Evolutionary conservation across 805 yeast genomes (phyloP).

Genomic region (Wickerhamomyces bisporus): DNA sequence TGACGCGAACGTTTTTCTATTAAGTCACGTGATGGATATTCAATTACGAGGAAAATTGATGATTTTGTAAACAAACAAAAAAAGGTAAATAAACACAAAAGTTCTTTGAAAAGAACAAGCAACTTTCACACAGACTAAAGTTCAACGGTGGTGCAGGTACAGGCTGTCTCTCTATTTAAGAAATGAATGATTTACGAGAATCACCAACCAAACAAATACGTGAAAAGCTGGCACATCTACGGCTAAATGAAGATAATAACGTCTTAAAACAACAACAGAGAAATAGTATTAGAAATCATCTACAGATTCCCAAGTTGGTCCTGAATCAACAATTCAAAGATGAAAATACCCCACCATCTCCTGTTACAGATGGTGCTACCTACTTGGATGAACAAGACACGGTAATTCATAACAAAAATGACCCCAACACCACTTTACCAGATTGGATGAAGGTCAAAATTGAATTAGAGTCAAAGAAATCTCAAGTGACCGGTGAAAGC

Average conservation of each 20-base stretch:
- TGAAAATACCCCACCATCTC: constrained; percentile 6
- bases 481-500: background rate
- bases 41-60: background rate
- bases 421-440: constrained; percentile 13
- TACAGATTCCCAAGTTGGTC: constrained; percentile 8
- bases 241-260: constrained; percentile 4
- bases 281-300: constrained; percentile 5
- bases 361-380: background rate
- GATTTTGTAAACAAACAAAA: background rate
- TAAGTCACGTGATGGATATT: background rate
- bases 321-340: constrained; percentile 9
- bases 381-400: constrained; percentile 9
- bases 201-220: constrained; percentile 18
- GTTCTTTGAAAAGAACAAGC: background rate
- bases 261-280: background rate
- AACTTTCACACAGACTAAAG: too few species aligned
- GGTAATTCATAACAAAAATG: constrained; percentile 13
- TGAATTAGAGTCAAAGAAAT: background rate
- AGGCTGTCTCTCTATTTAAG: background rate
- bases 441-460: constrained; percentile 19
- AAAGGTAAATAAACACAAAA: constrained; percentile 1
- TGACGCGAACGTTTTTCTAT: background rate
- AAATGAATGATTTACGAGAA: background rate
- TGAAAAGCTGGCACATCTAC: constrained; percentile 8
- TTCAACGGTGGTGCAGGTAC: too few species aligned